Evolutionary conservation across 169 alveolate species (phyloP), one percentile per base, ranked within the genome.

Genomic region (Condylostoma magnum): DNA sequence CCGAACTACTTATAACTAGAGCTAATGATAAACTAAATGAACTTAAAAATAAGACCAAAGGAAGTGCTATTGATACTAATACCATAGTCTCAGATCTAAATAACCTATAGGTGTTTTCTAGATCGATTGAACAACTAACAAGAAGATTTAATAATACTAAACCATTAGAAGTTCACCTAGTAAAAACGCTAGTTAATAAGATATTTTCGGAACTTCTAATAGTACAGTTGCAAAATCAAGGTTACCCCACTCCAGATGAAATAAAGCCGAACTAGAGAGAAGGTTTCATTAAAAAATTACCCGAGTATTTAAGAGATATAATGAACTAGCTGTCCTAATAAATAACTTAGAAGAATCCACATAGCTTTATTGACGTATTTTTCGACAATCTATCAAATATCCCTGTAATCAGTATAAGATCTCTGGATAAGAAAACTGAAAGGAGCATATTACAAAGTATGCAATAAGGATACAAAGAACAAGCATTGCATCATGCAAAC

Each of bases 381-480:
- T 34, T 67, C n/a, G 60, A 30, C 8, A 67, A 67, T 22, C 46
- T 50, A 2, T 48, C 46, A 67, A 36, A 67, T 50, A 46, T 67
- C 3, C 76, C 76, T 6, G 46, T 67, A 31, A 53, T 48, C 1
- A 12, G 28, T 4, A 30, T 67, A 6, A 67, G 38, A 20, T 43
- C 67, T 2, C 41, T 67, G 0, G 76, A 67, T 33, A 67, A 67
- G 30, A 67, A 67, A 20, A 67, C 65, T 25, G 76, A 67, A 50
- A 67, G 65, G 44, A 20, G 12, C 25, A 44, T 63, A 12, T 38
- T 46, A 22, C 55, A 44, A n/a, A 63, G 46, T 6, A n/a, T 43
- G 15, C 38, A 33, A 46, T 20, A 22, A 18, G 73, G 46, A 38
- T 2, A 22, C 20, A 63, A 63, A n/a, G n/a, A n/a, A n/a, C n/a